Percentiles rank a stretch among this genome's conserved stretches.
These are phyloP conservation scores for Umbelopsis ramanniana DNA, from an alignment of 192 early-diverging fungal species.

Conservation along the genomic window DNA sequence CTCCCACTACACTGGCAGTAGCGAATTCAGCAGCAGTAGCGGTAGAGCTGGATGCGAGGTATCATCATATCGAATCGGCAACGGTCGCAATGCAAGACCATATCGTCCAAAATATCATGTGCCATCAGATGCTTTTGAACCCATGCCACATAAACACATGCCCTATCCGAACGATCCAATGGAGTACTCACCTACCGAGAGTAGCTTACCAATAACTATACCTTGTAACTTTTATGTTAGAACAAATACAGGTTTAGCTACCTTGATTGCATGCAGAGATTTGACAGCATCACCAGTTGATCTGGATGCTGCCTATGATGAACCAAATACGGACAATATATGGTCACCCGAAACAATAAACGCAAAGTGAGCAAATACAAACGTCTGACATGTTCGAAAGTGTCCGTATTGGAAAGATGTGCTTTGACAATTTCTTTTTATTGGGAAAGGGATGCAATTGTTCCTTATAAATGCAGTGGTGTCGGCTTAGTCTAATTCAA, in stretches of 20 bases:
- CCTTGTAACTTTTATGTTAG: slow-evolving; percentile 15
- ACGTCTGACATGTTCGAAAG: background rate
- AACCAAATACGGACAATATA: background rate
- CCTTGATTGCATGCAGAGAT: slow-evolving; percentile 6
- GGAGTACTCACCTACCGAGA: background rate
- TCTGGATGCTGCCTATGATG: background rate
- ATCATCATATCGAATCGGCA: slow-evolving; percentile 1
- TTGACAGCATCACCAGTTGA: slow-evolving; percentile 8
- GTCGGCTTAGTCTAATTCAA: slow-evolving; percentile 41
- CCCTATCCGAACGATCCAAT: slow-evolving; percentile 9
- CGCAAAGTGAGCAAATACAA: background rate
- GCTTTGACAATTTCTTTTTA: background rate
- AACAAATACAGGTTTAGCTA: slow-evolving; percentile 2
- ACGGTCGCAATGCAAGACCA: slow-evolving; percentile 3
- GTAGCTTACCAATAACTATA: slow-evolving; percentile 1
- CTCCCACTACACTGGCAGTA: background rate
- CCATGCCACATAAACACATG: slow-evolving; percentile 18
- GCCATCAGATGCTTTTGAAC: slow-evolving; percentile 11
- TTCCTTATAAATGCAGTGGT: background rate
- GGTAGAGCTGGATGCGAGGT: background rate
- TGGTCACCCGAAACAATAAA: slow-evolving; percentile 11
- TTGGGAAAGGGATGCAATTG: background rate
- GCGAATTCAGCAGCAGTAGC: background rate
- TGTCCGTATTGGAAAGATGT: too few relatives aligned
- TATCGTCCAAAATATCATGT: slow-evolving; percentile 18